Evolutionary conservation across 768 basidiomycete genomes (phyloP), one percentile per base, ranked within the genome.

Genomic region (Obba rivulosa): DNA sequence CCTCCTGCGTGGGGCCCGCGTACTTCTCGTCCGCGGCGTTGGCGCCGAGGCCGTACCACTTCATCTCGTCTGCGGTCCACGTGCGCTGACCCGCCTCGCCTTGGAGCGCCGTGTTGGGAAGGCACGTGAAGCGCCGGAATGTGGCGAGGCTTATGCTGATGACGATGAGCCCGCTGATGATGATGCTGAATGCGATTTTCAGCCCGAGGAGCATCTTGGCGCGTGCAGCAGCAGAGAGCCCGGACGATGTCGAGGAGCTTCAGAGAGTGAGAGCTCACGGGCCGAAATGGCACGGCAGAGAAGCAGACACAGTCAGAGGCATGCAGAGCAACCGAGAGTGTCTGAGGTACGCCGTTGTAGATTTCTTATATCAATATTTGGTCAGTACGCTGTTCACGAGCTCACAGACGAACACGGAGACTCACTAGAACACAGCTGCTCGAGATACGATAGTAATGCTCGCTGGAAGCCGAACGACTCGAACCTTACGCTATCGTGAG

Each of bases 231-330:
- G 67, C 62, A 14, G 75, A 74, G 4, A 73, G 61, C 0, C 67
- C 67, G n/a, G 62, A 62, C 3, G 52, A 24, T 31, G 51, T 42
- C 21, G 62, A 55, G 28, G 61, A 57, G 34, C 73, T 10, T 65
- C 62, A 7, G 69, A 56, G 39, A 73, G 55, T 39, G 80, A 79
- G 48, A 94, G 67, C 48, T 92, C 85, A 60, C 91, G 82, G 17
- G 70, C 62, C 2, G 87, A 20, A 84, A 63, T 16, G 64, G 66
- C 8, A 68, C 67, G 34, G 85, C 83, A 10, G 78, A 78, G 57
- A 84, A 91, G 5, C 89, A 90, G 56, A 77, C 72, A 53, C 79
- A 72, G 56, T 92, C 89, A 39, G 87, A 84, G 4, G 77, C 89
- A 57, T 79, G 74, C 20, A 96, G 66, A 24, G 70, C 65, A 22